Evolutionary conservation across 371 early-diverging fungal genomes (phyloP).

Genomic region (Saksenaea vasiformis): DNA sequence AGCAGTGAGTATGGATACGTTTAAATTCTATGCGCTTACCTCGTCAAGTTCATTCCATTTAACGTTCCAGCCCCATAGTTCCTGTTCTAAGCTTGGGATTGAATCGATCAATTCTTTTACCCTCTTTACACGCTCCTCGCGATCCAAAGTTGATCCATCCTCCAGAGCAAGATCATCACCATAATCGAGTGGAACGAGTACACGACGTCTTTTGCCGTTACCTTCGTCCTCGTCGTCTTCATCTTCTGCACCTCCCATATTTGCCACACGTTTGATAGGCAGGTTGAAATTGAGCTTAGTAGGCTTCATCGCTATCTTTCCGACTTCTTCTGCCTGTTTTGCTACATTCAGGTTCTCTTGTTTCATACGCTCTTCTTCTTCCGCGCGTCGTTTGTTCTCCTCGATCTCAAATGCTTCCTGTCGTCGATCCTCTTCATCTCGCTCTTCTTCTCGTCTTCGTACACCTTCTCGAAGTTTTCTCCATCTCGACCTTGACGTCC

Average conservation of each 20-base stretch:
- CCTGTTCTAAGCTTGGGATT: slow-evolving; percentile 81
- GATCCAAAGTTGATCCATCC: slow-evolving; percentile 16
- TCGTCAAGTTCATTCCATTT: slow-evolving; percentile 79
- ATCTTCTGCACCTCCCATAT: slow-evolving; percentile 51
- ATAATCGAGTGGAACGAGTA: slow-evolving; percentile 63
- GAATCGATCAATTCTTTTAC: slow-evolving; percentile 68
- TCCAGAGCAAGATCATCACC: slow-evolving; percentile 44
- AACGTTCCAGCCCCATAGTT: slow-evolving; percentile 73
- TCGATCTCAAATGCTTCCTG: slow-evolving; percentile 60
- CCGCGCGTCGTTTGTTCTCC: slow-evolving; percentile 31
- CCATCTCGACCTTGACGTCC: slow-evolving; percentile 63
- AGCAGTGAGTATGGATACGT: not conserved
- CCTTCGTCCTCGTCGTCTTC: slow-evolving; percentile 59
- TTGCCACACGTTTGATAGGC: slow-evolving; percentile 43
- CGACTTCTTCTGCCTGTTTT: slow-evolving; percentile 36
- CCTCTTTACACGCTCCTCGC: slow-evolving; percentile 61
- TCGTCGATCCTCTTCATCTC: slow-evolving; percentile 70
- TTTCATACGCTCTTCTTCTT: slow-evolving; percentile 37
- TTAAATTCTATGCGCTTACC: slow-evolving; percentile 34
- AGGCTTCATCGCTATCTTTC: slow-evolving; percentile 40
- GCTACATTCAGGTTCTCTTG: slow-evolving; percentile 28
- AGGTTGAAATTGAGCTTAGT: slow-evolving; percentile 54
- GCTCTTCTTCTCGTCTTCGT: slow-evolving; percentile 68
- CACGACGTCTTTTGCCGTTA: slow-evolving; percentile 55
- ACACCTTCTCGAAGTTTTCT: slow-evolving; percentile 60